Evolutionary conservation across 2,329 filamentous ascomycete genomes (phyloP).

Genomic region (Coniochaeta sp.): DNA sequence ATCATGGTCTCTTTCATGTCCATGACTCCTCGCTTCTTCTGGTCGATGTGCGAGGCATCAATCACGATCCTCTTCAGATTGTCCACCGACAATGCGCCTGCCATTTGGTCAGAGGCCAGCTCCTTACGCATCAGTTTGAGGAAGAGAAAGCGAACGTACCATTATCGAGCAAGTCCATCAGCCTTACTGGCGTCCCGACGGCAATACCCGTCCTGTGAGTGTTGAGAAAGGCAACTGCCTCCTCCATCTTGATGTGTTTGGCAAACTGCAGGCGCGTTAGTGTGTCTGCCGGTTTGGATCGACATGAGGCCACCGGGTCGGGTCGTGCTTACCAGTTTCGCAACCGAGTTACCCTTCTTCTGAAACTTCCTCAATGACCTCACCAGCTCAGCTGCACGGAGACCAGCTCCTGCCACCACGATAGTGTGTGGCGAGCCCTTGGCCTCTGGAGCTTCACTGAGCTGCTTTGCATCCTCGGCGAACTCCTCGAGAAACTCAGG

Average conservation of each 20-base stretch:
- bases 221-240: constrained; percentile 71
- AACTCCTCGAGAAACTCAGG: constrained; percentile 70
- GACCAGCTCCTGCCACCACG: constrained; percentile 75
- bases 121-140: neutral
- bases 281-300: constrained; percentile 8
- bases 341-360: constrained; percentile 67
- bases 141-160: constrained; percentile 39
- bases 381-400: constrained; percentile 79
- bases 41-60: constrained; percentile 87
- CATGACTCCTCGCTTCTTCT: constrained; percentile 87
- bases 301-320: neutral
- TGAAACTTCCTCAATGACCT: constrained; percentile 71
- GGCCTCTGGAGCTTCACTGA: constrained; percentile 59
- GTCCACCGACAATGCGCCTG: constrained; percentile 61
- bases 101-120: constrained; percentile 6
- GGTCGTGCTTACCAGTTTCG: constrained; percentile 57
- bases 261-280: constrained; percentile 53
- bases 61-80: constrained; percentile 74
- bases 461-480: constrained; percentile 41
- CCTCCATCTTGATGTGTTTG: constrained; percentile 93
- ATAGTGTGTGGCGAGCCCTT: constrained; percentile 78
- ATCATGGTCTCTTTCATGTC: constrained; percentile 93
- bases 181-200: constrained; percentile 78
- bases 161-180: constrained; percentile 76
- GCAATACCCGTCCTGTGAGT: constrained; percentile 69